Evolutionary conservation across 2,329 filamentous ascomycete genomes (phyloP).

Genomic region (Sporothrix schenckii): DNA sequence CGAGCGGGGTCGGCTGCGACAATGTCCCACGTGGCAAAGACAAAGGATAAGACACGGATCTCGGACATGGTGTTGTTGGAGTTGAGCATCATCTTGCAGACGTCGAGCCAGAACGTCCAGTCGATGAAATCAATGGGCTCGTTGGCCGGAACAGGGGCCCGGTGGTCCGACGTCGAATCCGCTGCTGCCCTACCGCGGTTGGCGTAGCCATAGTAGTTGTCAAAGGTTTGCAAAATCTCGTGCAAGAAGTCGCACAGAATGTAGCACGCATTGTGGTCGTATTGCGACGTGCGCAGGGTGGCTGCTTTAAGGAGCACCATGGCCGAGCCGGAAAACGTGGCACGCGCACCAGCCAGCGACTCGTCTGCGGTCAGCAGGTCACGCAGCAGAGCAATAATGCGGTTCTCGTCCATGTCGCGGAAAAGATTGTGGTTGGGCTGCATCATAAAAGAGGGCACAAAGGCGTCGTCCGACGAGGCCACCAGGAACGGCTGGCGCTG

Average conservation of each 20-base stretch:
- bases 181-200: conserved; percentile 11
- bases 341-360: conserved; percentile 52
- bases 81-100: conserved; percentile 75
- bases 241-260: conserved; percentile 90
- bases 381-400: conserved; percentile 77
- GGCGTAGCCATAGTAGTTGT: conserved; percentile 50
- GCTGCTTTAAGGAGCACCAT: conserved; percentile 72
- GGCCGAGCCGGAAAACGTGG: conserved; percentile 77
- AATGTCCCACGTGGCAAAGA: conserved; percentile 79
- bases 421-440: conserved; percentile 64
- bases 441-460: conserved; percentile 57
- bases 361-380: conserved; percentile 69
- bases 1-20: conserved; percentile 66
- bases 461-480: conserved; percentile 45
- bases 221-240: conserved; percentile 70
- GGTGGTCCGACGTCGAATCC: conserved; percentile 28
- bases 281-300: conserved; percentile 74
- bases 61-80: conserved; percentile 90
- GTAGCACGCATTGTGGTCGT: conserved; percentile 81
- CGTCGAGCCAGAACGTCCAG: conserved; percentile 84
- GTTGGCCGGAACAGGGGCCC: background rate
- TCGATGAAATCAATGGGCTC: conserved; percentile 58
- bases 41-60: conserved; percentile 77
- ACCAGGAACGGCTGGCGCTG: conserved; percentile 28
- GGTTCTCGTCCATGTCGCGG: conserved; percentile 85